Base-by-base conservation (phyloP, 441 rosid species). In the Adansonia rubrostipa region DNA sequence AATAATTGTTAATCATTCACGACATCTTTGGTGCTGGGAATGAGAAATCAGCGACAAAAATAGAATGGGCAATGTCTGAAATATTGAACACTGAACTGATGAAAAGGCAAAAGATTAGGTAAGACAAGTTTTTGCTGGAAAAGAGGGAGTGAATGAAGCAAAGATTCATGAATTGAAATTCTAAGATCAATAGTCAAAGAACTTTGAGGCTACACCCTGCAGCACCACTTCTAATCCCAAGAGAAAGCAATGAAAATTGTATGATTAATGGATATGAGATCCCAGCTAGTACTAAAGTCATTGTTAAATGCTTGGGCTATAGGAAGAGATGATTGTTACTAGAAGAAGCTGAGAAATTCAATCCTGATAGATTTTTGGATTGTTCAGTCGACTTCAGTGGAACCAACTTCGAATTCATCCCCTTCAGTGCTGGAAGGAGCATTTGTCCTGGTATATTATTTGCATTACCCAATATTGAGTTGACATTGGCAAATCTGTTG, bases 361-460 rank as follows among this genome's bases (percentile, higher is more conserved):
- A 19, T n/a, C 87, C 85, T 0, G 85, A 82, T 36, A 82, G 88
- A n/a, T 82, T 84, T 15, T 20, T 20, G 2, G 53, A 74, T 2
- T 73, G 56, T 63, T n/a, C 77, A 6, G 4, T 78, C 0, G 83
- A 84, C 50, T 84, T 63, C 24, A 82, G 45, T 17, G 88, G 88
- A 3, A 60, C 54, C 1, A 20, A 84, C 47, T 84, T 82, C 15
- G 78, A 80, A 1, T 80, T 22, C 3, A 78, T 84, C n/a, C 88
- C 87, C 1, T 83, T 83, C 11, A 85, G 85, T n/a, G 76, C 82
- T 1, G 86, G 88, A 40, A 80, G 85, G 44, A 83, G 86, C 47
- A 78, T 86, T 0, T 86, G 86, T 17, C 84, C 88, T 2, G 85
- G 86, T 5, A 73, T 82, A 0, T 14, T 36, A 3, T 74, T 71